Conservation (phyloP, 2,329 filamentous ascomycete species). For the Beauveria varroae region DNA sequence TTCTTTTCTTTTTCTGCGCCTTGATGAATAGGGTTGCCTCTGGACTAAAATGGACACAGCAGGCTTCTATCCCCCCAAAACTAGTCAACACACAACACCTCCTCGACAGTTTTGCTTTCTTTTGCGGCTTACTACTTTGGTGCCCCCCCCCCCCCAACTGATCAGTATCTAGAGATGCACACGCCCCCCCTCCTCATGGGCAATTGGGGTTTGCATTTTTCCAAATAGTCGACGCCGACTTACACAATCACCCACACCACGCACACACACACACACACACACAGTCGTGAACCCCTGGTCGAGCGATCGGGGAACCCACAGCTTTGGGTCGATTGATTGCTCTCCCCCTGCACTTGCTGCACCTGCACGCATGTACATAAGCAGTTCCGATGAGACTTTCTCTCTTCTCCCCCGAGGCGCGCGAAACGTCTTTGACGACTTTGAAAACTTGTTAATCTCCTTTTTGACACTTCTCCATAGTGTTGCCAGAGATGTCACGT, state of each 20-base stretch:
- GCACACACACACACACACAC: too few species aligned
- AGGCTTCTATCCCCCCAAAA: too few species aligned
- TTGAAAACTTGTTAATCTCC: conserved; percentile 9
- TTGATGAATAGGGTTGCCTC: too few species aligned
- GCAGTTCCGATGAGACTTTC: background rate
- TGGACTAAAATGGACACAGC: too few species aligned
- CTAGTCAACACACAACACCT: too few species aligned
- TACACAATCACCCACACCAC: background rate
- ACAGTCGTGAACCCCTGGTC: background rate
- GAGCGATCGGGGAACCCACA: conserved; percentile 6
- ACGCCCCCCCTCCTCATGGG: too few species aligned
- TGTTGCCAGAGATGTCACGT: background rate
- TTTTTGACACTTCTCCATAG: conserved; percentile 2
- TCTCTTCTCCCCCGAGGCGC: background rate
- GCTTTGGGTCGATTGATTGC: background rate
- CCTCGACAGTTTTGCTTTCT: too few species aligned
- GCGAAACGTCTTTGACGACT: conserved; percentile 1
- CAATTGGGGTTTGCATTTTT: too few species aligned
- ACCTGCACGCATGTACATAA: background rate
- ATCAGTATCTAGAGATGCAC: too few species aligned
- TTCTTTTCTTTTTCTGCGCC: too few species aligned
- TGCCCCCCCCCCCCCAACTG: too few species aligned
- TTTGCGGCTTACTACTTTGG: too few species aligned
- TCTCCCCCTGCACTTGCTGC: background rate
- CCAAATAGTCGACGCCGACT: background rate